Conservation (phyloP, 129 eudicot genomes). For the Calendula officinalis region DNA sequence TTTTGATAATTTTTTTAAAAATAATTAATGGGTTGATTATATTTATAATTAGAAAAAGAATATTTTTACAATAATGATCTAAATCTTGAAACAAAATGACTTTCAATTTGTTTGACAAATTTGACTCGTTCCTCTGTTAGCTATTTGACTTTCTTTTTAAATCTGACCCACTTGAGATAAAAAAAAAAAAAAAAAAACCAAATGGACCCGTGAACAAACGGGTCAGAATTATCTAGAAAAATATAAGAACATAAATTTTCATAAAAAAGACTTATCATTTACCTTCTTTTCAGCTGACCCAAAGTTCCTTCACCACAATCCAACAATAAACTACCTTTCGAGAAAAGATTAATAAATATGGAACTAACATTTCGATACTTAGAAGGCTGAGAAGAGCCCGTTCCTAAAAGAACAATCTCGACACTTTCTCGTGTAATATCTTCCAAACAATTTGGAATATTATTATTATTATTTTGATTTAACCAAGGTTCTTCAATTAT, state of each 20-base stretch:
- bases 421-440: constrained; percentile 69
- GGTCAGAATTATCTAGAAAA: neutral
- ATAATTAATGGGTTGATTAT: too few relatives aligned
- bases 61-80: too few relatives aligned
- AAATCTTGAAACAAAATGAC: too few relatives aligned
- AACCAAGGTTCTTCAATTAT: constrained; percentile 78
- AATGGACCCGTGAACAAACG: neutral
- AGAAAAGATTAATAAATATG: constrained; percentile 77
- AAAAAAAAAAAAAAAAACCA: neutral
- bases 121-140: too few relatives aligned
- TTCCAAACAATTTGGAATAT: constrained; percentile 66
- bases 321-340: constrained; percentile 71
- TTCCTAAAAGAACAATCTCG: constrained; percentile 94
- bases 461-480: constrained; percentile 21
- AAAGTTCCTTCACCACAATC: constrained; percentile 97
- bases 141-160: too few relatives aligned
- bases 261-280: neutral
- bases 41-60: too few relatives aligned
- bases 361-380: constrained; percentile 89
- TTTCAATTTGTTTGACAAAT: too few relatives aligned
- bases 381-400: constrained; percentile 97
- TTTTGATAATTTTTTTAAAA: too few relatives aligned
- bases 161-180: neutral
- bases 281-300: constrained; percentile 95
- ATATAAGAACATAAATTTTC: neutral